Conservation (phyloP, 129 eudicot genomes). For the Deinandra increscens region DNA sequence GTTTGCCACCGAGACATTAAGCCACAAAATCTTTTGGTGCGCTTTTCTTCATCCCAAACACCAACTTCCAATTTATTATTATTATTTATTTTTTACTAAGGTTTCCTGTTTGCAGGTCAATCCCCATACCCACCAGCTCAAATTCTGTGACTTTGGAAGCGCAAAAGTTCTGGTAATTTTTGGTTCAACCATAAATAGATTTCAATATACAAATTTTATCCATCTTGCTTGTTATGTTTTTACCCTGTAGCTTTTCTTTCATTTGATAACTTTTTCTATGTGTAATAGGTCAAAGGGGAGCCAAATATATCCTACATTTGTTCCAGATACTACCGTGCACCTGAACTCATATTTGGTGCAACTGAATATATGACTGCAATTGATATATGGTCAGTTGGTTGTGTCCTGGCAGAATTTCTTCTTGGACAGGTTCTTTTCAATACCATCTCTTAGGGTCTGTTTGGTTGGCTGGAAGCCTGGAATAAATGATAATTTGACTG, state of each 20-base stretch:
- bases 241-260: conserved; percentile 2
- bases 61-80: background rate
- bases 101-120: conserved; percentile 52
- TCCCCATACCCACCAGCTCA: conserved; percentile 72
- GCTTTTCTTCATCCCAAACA: conserved; percentile 13
- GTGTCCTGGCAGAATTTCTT: conserved; percentile 71
- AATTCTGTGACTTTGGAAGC: conserved; percentile 77
- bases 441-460: conserved; percentile 12
- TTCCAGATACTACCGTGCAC: conserved; percentile 71
- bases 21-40: conserved; percentile 68
- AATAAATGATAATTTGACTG: background rate
- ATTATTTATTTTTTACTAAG: background rate
- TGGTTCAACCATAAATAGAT: background rate
- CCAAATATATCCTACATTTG: conserved; percentile 69
- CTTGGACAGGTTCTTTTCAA: conserved; percentile 63
- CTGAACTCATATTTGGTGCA: conserved; percentile 75
- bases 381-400: conserved; percentile 77
- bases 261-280: conserved; percentile 11
- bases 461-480: background rate
- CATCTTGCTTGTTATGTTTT: background rate
- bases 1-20: conserved; percentile 81
- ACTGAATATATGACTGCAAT: conserved; percentile 72
- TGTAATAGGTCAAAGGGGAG: conserved; percentile 65
- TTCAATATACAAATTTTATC: background rate
- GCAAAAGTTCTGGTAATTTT: conserved; percentile 68